These are phyloP conservation scores for Myotisia sp. DNA, from an alignment of 2,329 filamentous ascomycete genomes.

Conservation along the genomic window DNA sequence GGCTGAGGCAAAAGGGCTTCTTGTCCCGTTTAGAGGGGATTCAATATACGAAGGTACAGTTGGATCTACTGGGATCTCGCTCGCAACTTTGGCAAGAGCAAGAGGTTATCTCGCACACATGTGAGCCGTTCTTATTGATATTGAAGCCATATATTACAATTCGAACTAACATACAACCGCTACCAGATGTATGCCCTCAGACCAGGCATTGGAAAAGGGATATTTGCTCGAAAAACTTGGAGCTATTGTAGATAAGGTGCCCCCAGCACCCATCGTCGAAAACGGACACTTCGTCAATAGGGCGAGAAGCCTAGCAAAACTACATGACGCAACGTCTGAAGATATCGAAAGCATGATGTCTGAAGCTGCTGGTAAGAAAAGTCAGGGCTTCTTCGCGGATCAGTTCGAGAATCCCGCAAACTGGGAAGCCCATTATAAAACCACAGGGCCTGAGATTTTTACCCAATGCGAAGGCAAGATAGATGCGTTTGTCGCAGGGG, in stretches of 20 bases:
- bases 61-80: constrained; percentile 87
- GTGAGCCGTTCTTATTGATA: too few species aligned
- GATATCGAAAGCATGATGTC: constrained; percentile 9
- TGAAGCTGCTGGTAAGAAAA: constrained; percentile 35
- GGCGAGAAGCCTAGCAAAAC: constrained; percentile 58
- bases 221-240: constrained; percentile 79
- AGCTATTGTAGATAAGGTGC: constrained; percentile 80
- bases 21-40: constrained; percentile 70
- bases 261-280: constrained; percentile 85
- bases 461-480: constrained; percentile 58
- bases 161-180: too few species aligned
- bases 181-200: constrained; percentile 72
- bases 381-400: constrained; percentile 81
- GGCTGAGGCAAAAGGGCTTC: constrained; percentile 62
- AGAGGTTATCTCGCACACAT: constrained; percentile 87
- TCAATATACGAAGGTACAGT: constrained; percentile 97
- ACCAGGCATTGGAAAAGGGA: constrained; percentile 78
- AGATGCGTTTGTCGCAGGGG: constrained; percentile 83
- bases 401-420: constrained; percentile 91
- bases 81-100: constrained; percentile 77
- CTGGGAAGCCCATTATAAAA: constrained; percentile 65
- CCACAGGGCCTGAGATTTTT: constrained; percentile 82
- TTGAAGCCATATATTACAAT: too few species aligned
- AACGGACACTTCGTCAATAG: constrained; percentile 89
- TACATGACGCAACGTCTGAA: constrained; percentile 45